Evolutionary conservation across 345 rosid genomes (phyloP).

Genomic region (Citrus sinensis): DNA sequence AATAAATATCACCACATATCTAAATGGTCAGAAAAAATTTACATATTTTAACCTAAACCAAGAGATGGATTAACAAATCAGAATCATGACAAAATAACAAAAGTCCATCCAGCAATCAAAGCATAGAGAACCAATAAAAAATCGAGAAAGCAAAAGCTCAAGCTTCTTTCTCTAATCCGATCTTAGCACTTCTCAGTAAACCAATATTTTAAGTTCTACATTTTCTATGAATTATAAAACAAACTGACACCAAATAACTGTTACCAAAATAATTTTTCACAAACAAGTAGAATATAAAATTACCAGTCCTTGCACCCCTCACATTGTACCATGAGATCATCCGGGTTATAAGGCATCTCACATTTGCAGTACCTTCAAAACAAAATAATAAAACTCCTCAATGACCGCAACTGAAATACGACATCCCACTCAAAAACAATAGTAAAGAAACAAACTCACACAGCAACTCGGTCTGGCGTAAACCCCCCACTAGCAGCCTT

Average conservation of each 20-base stretch:
- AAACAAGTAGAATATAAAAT: slow-evolving; percentile 7
- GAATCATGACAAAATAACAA: neutral
- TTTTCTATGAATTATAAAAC: neutral
- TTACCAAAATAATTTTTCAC: neutral
- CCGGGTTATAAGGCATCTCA: slow-evolving; percentile 94
- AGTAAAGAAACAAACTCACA: slow-evolving; percentile 52
- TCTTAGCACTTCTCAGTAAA: neutral
- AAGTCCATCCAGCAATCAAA: neutral
- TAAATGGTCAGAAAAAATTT: neutral
- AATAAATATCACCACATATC: neutral
- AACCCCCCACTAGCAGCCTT: slow-evolving; percentile 84
- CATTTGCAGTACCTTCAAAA: slow-evolving; percentile 81
- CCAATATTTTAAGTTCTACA: neutral
- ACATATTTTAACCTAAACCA: neutral
- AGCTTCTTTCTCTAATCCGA: neutral
- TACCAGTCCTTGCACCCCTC: slow-evolving; percentile 97
- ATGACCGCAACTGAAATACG: neutral
- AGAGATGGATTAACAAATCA: neutral
- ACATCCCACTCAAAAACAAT: neutral
- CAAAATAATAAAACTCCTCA: slow-evolving; percentile 18
- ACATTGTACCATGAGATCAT: slow-evolving; percentile 89
- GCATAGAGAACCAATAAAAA: neutral
- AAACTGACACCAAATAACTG: neutral
- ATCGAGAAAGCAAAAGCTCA: neutral
- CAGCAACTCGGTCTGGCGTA: slow-evolving; percentile 82